These are phyloP conservation scores for Kodamaea sp. DNA, from an alignment of 1,139 yeast genomes.

Conservation along the genomic window DNA sequence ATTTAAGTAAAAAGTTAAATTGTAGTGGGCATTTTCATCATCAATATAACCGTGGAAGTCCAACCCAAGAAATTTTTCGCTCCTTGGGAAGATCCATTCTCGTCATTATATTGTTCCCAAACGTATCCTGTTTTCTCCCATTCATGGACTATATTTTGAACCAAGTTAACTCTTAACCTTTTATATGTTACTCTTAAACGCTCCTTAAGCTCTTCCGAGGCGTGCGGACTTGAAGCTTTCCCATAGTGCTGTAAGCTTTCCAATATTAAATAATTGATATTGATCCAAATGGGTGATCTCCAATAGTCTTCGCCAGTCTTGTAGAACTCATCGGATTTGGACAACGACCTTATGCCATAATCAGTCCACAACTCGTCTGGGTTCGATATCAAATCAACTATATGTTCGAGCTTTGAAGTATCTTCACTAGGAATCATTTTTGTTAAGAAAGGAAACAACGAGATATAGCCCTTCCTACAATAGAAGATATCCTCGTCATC, in stretches of 20 bases:
- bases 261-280: conserved; percentile 80
- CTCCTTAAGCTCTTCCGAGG: conserved; percentile 32
- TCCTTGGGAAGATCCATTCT: conserved; percentile 73
- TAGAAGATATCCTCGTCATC: conserved; percentile 64
- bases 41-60: conserved; percentile 80
- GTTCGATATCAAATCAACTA: conserved; percentile 62
- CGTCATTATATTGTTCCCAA: conserved; percentile 89
- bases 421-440: conserved; percentile 59
- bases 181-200: conserved; percentile 46
- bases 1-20: conserved; percentile 16
- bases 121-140: conserved; percentile 81
- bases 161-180: conserved; percentile 63
- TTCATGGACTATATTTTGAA: conserved; percentile 63
- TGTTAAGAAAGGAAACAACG: conserved; percentile 82
- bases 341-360: conserved; percentile 80
- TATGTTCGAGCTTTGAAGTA: conserved; percentile 48
- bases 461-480: conserved; percentile 87
- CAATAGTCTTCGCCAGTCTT: conserved; percentile 89
- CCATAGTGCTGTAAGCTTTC: conserved; percentile 66
- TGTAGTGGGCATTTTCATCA: conserved; percentile 75
- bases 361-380: conserved; percentile 77
- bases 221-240: conserved; percentile 10
- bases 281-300: conserved; percentile 95
- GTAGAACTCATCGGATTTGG: conserved; percentile 65
- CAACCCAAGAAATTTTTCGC: conserved; percentile 93